phyloP scores from a whole-genome alignment of 1,284 basidiomycete genomes.

The Cerioporus squamosus region DNA sequence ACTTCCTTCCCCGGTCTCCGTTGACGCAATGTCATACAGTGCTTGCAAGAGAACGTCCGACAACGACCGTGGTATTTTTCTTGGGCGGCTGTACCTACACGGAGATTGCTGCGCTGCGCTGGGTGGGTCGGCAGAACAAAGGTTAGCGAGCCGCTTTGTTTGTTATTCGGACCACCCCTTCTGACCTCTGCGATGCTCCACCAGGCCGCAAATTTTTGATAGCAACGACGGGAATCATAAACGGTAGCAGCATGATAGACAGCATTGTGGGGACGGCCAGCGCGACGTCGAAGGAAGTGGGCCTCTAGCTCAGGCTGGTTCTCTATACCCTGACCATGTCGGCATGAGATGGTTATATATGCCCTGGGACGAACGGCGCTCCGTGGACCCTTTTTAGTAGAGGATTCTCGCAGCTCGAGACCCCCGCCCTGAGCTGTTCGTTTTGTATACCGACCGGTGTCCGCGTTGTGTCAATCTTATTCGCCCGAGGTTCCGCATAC shows the following conservation, averaged over 20 bases:
- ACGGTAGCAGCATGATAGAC: constrained; percentile 74
- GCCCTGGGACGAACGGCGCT: constrained; percentile 12
- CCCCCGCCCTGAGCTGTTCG: background rate
- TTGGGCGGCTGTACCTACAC: constrained; percentile 98
- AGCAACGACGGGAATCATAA: constrained; percentile 88
- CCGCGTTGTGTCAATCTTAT: no score
- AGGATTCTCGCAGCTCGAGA: background rate
- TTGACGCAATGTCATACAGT: constrained; percentile 37
- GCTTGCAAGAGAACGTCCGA: constrained; percentile 54
- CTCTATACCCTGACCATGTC: background rate
- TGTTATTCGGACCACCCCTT: background rate
- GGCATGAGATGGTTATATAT: constrained; percentile 6
- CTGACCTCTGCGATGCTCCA: background rate
- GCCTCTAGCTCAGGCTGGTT: constrained; percentile 34
- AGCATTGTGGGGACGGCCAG: constrained; percentile 57
- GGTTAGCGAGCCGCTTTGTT: constrained; percentile 47
- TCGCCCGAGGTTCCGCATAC: background rate
- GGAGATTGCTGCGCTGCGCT: constrained; percentile 93
- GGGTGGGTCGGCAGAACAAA: constrained; percentile 84
- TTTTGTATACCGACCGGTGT: background rate
- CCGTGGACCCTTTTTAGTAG: constrained; percentile 6
- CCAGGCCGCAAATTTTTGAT: constrained; percentile 84
- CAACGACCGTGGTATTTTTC: constrained; percentile 95
- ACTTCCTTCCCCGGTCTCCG: background rate
- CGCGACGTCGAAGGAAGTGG: constrained; percentile 36